phyloP scores from a whole-genome alignment of 176 grass and related monocot species.

The Melocanna baccifera region DNA sequence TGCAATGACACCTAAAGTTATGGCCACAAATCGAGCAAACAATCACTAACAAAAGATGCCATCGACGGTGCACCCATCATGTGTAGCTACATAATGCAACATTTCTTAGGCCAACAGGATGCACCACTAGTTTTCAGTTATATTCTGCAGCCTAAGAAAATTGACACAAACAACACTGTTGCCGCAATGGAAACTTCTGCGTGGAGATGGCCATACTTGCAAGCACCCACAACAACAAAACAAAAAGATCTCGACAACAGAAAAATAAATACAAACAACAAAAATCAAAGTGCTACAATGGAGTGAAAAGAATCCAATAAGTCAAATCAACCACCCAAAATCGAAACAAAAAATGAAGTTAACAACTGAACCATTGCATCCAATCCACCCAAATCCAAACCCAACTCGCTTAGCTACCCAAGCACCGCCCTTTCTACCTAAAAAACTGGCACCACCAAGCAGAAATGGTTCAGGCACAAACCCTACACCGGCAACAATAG shows the following conservation, averaged over 20 bases:
- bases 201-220: background rate
- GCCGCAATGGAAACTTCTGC: background rate
- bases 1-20: background rate
- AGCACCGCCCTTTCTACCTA: background rate
- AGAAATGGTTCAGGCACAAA: background rate
- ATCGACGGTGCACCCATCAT: background rate
- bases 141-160: background rate
- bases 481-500: background rate
- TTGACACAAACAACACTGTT: background rate
- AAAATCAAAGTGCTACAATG: background rate
- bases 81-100: background rate
- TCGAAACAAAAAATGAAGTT: background rate
- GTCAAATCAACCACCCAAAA: slow-evolving; percentile 7
- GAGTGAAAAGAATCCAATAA: background rate
- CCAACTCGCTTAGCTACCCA: background rate
- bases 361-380: slow-evolving; percentile 15
- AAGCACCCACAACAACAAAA: background rate
- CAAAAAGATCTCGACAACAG: background rate
- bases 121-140: background rate
- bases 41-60: background rate
- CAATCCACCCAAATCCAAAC: slow-evolving; percentile 12
- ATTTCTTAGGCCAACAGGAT: background rate
- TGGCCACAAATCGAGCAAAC: background rate
- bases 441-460: background rate
- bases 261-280: background rate